These are phyloP conservation scores for Leucocoprinus leucothites DNA, from an alignment of 768 basidiomycete genomes.

Conservation along the genomic window DNA sequence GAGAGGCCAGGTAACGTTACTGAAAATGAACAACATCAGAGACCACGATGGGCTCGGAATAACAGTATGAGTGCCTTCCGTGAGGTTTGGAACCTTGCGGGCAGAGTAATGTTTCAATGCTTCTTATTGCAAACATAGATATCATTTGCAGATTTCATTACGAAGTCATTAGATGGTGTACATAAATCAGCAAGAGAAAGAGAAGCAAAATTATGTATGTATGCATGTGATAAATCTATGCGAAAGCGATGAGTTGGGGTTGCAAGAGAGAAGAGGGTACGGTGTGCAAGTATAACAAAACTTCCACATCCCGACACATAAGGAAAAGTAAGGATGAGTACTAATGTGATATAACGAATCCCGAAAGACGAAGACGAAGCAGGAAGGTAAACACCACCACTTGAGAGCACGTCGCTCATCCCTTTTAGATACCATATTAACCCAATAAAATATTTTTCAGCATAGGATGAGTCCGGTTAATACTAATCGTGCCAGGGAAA, in stretches of 20 bases:
- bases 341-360: neutral
- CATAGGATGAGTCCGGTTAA: neutral
- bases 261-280: neutral
- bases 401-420: neutral
- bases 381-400: neutral
- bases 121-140: no score
- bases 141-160: no score
- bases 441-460: constrained; percentile 8
- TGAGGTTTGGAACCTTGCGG: no score
- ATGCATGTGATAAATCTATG: constrained; percentile 3
- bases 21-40: no score
- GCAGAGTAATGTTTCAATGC: no score
- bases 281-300: neutral
- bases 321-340: neutral
- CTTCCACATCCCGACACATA: neutral
- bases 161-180: constrained; percentile 10
- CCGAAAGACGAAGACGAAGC: neutral
- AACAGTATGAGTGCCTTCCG: no score
- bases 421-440: neutral
- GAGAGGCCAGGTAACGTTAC: no score
- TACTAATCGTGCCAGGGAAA: neutral
- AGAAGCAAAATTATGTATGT: neutral
- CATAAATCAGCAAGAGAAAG: constrained; percentile 1
- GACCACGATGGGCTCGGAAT: no score
- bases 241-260: constrained; percentile 9